Conservation (phyloP, 306 rosid species). For the Vicia faba region DNA sequence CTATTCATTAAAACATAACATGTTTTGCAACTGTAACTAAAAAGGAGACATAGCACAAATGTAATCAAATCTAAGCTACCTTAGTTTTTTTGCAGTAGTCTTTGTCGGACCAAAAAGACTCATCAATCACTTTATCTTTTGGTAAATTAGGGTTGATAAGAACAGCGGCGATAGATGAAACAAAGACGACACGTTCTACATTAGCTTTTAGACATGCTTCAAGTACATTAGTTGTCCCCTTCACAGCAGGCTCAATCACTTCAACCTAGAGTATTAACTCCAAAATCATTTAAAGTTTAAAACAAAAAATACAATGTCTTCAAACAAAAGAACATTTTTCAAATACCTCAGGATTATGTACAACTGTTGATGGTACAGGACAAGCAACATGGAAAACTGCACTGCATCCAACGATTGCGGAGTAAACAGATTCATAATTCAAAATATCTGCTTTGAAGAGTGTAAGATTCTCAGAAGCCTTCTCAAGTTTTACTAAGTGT, state of each 20-base stretch:
- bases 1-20: constrained; percentile 1
- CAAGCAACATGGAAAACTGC: constrained; percentile 60
- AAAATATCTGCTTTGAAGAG: constrained; percentile 50
- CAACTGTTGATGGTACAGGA: constrained; percentile 48
- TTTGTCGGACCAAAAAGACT: constrained; percentile 55
- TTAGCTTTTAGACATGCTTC: constrained; percentile 48
- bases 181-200: constrained; percentile 45
- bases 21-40: background rate
- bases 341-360: constrained; percentile 45
- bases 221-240: constrained; percentile 60
- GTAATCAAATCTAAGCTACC: constrained; percentile 33
- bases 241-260: constrained; percentile 67
- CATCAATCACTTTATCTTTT: constrained; percentile 42
- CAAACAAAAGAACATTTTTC: background rate
- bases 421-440: constrained; percentile 38
- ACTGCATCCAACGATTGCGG: constrained; percentile 48
- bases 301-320: no score
- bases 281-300: no score
- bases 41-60: background rate
- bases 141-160: constrained; percentile 21
- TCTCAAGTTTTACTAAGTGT: constrained; percentile 40
- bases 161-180: constrained; percentile 44
- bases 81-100: constrained; percentile 42
- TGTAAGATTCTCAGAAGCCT: constrained; percentile 48
- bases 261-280: constrained; percentile 28